Evolutionary conservation across 306 rosid species (phyloP).

Genomic region (Oxytropis ochrocephala): DNA sequence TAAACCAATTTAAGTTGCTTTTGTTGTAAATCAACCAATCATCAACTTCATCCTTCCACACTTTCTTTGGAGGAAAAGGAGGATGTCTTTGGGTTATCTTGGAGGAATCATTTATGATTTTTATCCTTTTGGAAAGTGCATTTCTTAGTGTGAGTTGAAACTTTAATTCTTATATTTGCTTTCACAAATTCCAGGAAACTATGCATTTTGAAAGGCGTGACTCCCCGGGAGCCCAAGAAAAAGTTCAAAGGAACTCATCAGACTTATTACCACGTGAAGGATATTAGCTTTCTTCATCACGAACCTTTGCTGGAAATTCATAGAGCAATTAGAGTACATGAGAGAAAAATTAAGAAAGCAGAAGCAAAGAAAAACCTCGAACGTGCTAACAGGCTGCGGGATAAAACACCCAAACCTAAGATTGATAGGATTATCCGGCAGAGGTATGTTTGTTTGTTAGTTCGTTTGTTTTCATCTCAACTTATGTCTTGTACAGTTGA

Average conservation of each 20-base stretch:
- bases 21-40: no score
- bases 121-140: no score
- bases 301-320: slow-evolving; percentile 76
- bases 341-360: slow-evolving; percentile 77
- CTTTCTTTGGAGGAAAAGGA: no score
- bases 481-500: not conserved
- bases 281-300: slow-evolving; percentile 74
- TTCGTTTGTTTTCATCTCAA: not conserved
- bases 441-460: slow-evolving; percentile 58
- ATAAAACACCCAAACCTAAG: slow-evolving; percentile 50
- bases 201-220: slow-evolving; percentile 86
- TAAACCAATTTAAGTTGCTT: no score
- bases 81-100: no score
- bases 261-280: slow-evolving; percentile 90
- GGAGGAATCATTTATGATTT: no score
- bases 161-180: not conserved
- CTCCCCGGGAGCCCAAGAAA: slow-evolving; percentile 92
- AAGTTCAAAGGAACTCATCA: slow-evolving; percentile 92
- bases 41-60: no score
- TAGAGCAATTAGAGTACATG: slow-evolving; percentile 61
- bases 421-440: slow-evolving; percentile 63
- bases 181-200: slow-evolving; percentile 48
- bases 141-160: not conserved
- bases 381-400: slow-evolving; percentile 53
- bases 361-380: slow-evolving; percentile 74